Conservation (phyloP, 768 basidiomycete species). For the Sarcodon aspratus region DNA sequence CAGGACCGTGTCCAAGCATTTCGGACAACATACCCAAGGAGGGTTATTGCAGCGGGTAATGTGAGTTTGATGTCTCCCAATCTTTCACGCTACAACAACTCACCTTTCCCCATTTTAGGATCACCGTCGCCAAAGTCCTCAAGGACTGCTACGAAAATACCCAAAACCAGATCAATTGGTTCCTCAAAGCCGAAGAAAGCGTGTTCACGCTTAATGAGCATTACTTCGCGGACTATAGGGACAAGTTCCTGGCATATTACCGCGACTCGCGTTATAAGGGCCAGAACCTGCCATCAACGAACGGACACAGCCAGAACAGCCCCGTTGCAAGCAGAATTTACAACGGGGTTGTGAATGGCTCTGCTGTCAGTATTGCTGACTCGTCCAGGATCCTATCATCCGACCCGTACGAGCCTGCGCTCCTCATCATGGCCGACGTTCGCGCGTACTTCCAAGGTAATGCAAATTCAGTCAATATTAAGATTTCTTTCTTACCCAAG, state of each 20-base stretch:
- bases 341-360: constrained; percentile 21
- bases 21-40: constrained; percentile 40
- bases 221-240: constrained; percentile 33
- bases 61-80: constrained; percentile 18
- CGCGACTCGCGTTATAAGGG: constrained; percentile 7
- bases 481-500: constrained; percentile 12
- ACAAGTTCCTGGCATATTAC: constrained; percentile 18
- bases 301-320: constrained; percentile 1
- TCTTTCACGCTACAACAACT: not conserved
- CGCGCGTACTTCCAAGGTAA: constrained; percentile 68
- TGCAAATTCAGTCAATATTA: constrained; percentile 6
- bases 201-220: constrained; percentile 43
- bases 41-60: constrained; percentile 35
- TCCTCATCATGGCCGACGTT: constrained; percentile 61
- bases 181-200: constrained; percentile 34
- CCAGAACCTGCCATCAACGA: constrained; percentile 6
- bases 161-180: constrained; percentile 32
- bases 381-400: constrained; percentile 36
- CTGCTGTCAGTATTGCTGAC: constrained; percentile 26
- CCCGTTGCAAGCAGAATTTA: not conserved
- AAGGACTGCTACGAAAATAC: constrained; percentile 28
- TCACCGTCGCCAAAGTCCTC: constrained; percentile 39
- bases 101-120: constrained; percentile 19
- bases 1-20: constrained; percentile 34
- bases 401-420: constrained; percentile 42